These are phyloP conservation scores for Haematococcus sp. DNA, from an alignment of 139 green algal genomes.

Conservation along the genomic window DNA sequence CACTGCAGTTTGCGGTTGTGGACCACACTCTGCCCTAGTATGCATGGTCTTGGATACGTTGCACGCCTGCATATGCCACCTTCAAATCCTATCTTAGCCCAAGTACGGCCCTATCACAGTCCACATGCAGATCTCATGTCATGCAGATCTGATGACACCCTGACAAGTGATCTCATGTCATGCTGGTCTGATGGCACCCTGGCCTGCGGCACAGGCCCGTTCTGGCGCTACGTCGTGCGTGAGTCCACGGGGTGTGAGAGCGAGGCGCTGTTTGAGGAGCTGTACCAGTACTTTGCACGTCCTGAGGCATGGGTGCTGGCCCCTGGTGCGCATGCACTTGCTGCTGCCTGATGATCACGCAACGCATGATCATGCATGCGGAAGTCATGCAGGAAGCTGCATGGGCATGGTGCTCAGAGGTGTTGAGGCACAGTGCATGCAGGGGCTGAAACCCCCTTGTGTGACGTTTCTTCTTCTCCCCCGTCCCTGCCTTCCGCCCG, in stretches of 20 bases:
- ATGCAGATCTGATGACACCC: too few species aligned
- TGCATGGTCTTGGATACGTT: not conserved
- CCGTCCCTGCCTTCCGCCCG: constrained; percentile 6
- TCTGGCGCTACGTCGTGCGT: constrained; percentile 68
- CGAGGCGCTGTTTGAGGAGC: constrained; percentile 33
- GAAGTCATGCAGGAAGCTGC: too few species aligned
- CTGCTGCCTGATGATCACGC: not conserved
- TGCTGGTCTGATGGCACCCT: not conserved
- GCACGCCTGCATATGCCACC: not conserved
- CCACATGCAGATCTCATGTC: not conserved
- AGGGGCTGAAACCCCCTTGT: too few species aligned
- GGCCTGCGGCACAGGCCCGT: constrained; percentile 57
- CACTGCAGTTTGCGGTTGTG: not conserved
- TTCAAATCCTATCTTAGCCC: not conserved
- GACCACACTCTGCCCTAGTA: not conserved
- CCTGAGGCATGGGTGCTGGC: constrained; percentile 50
- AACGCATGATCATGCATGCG: not conserved
- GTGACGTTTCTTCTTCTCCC: too few species aligned
- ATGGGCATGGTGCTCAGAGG: not conserved
- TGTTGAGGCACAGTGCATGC: too few species aligned
- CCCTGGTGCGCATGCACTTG: constrained; percentile 10
- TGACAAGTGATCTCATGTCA: too few species aligned
- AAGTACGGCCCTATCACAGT: not conserved
- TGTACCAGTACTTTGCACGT: constrained; percentile 69
- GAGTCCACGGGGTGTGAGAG: constrained; percentile 47